These are phyloP conservation scores for Ilex aquifolium DNA, from an alignment of 257 asterid species.

Conservation along the genomic window DNA sequence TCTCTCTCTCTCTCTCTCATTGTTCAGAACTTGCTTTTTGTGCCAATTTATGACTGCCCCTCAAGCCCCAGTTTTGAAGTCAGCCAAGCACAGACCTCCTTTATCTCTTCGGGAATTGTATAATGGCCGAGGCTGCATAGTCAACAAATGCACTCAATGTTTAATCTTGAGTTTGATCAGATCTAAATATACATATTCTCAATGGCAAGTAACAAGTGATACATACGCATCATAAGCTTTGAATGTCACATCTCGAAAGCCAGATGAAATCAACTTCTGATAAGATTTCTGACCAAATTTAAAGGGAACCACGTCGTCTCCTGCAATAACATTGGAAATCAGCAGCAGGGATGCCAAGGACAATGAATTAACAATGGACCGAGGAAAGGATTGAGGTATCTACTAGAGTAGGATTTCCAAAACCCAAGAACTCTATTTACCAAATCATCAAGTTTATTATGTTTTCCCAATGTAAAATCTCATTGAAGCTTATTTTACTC, in stretches of 20 bases:
- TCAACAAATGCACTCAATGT: conserved; percentile 7
- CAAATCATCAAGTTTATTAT: too few species aligned
- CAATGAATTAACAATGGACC: too few species aligned
- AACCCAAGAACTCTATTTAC: too few species aligned
- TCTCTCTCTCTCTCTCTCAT: too few species aligned
- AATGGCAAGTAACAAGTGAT: conserved; percentile 2
- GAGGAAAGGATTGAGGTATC: too few species aligned
- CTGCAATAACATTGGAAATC: conserved; percentile 36
- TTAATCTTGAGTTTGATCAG: neutral
- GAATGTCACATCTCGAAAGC: conserved; percentile 56
- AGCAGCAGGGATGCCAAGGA: neutral
- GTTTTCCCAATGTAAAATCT: too few species aligned
- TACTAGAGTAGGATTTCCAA: too few species aligned
- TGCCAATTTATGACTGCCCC: conserved; percentile 28
- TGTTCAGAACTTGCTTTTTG: neutral
- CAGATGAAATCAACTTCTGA: conserved; percentile 41
- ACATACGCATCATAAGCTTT: conserved; percentile 55
- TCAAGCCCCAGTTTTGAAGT: conserved; percentile 60
- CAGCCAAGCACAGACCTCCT: conserved; percentile 67
- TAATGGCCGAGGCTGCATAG: conserved; percentile 70
- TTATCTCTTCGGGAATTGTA: conserved; percentile 78
- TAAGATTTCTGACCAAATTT: conserved; percentile 66
- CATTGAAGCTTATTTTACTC: too few species aligned
- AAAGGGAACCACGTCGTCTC: conserved; percentile 65
- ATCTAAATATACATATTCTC: too few species aligned